phyloP scores from a whole-genome alignment of 495 filamentous ascomycete genomes.

The Penicillium samsonianum region DNA sequence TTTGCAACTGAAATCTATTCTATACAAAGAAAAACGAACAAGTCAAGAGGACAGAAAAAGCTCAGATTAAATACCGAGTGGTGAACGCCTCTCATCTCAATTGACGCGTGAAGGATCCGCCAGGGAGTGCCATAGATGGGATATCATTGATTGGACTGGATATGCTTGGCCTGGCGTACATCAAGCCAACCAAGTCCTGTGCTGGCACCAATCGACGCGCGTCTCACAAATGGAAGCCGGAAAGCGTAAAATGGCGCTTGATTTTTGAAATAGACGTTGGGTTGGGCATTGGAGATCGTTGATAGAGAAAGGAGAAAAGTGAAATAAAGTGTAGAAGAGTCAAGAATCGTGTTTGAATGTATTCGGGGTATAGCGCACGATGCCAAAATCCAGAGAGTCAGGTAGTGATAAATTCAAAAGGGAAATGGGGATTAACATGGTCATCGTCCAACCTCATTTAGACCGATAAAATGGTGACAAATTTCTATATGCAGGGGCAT shows the following conservation, averaged over 20 bases:
- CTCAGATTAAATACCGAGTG: not conserved
- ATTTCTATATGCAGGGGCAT: constrained; percentile 12
- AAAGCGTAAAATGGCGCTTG: not conserved
- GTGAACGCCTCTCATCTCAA: too few relatives aligned
- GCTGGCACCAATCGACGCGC: not conserved
- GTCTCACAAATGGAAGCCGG: not conserved
- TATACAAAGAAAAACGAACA: not conserved
- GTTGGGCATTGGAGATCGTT: not conserved
- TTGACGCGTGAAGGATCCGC: too few relatives aligned
- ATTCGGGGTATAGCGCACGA: constrained; percentile 14
- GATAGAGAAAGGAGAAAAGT: not conserved
- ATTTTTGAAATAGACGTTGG: not conserved
- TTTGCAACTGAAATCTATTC: not conserved
- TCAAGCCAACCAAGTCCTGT: not conserved
- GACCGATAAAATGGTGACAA: not conserved
- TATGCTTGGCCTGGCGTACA: not conserved
- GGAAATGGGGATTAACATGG: not conserved
- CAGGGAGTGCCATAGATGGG: not conserved
- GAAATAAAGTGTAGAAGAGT: not conserved
- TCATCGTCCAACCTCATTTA: not conserved
- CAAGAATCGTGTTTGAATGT: constrained; percentile 1
- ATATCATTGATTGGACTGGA: not conserved
- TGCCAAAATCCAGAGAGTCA: constrained; percentile 3
- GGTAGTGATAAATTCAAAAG: not conserved
- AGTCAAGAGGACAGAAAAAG: too few relatives aligned